Evolutionary conservation across 352 stramenopile species (phyloP).

Genomic region (Globisporangium cylindrosporum): DNA sequence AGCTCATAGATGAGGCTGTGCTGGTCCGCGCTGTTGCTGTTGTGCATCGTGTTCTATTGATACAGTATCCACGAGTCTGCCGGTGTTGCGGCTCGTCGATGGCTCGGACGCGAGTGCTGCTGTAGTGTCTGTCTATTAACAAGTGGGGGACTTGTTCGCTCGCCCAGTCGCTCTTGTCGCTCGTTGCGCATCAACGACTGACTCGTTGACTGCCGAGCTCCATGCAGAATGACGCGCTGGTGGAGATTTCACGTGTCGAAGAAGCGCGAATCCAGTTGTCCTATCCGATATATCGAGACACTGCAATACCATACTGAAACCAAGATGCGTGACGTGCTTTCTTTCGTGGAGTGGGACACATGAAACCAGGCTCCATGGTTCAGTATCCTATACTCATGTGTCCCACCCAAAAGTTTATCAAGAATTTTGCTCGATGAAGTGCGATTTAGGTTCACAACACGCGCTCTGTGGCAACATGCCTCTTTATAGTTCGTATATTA

Average conservation of each 20-base stretch:
- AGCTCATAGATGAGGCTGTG: slow-evolving; percentile 35
- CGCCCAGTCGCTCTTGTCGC: neutral
- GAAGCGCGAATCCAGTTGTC: neutral
- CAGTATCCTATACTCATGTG: neutral
- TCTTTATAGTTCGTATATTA: neutral
- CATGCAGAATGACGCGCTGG: slow-evolving; percentile 10
- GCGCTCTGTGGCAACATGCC: neutral
- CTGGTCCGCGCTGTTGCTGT: slow-evolving; percentile 22
- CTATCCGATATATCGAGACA: neutral
- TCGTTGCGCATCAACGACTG: slow-evolving; percentile 5
- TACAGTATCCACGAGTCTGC: neutral
- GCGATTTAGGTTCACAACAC: neutral
- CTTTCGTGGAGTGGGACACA: neutral
- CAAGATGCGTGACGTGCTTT: neutral
- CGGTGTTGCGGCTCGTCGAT: neutral
- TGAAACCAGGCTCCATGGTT: neutral
- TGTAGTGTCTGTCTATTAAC: neutral
- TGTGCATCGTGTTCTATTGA: slow-evolving; percentile 8
- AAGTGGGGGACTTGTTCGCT: neutral
- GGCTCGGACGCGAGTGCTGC: neutral
- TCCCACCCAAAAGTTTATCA: neutral
- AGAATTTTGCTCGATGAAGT: neutral
- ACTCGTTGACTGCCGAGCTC: neutral
- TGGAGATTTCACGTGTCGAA: neutral
- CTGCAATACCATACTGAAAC: no score